phyloP scores from a whole-genome alignment of 1,284 basidiomycete genomes.

The Melampsora americana region DNA sequence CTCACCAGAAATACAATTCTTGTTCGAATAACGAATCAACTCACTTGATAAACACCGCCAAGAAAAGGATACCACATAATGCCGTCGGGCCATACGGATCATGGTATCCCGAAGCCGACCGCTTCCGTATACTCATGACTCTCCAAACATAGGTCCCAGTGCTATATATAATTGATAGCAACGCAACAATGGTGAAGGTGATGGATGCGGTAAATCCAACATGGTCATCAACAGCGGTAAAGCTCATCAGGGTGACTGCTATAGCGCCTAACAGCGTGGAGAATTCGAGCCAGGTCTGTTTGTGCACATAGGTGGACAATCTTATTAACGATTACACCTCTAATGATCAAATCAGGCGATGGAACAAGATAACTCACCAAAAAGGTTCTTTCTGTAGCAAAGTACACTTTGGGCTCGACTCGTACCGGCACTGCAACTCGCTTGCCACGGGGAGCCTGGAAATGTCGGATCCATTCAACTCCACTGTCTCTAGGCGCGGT shows the following conservation, averaged over 20 bases:
- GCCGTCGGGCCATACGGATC: conserved; percentile 20
- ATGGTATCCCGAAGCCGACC: conserved; percentile 19
- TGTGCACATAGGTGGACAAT: conserved; percentile 60
- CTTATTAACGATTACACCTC: conserved; percentile 38
- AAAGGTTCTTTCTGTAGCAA: conserved; percentile 91
- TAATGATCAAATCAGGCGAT: conserved; percentile 49
- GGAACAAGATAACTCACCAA: conserved; percentile 58
- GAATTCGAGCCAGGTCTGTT: conserved; percentile 73
- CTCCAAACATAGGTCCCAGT: conserved; percentile 84
- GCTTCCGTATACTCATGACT: conserved; percentile 65
- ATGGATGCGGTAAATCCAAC: conserved; percentile 77
- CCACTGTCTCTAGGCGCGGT: conserved; percentile 52
- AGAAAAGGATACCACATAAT: conserved; percentile 18
- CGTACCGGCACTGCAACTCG: conserved; percentile 86
- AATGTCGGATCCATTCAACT: conserved; percentile 65
- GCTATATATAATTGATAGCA: conserved; percentile 84
- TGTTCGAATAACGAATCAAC: neutral
- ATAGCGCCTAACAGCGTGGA: conserved; percentile 83
- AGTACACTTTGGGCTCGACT: conserved; percentile 96
- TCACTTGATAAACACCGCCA: conserved; percentile 29
- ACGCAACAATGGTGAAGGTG: conserved; percentile 81
- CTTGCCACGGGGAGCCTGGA: conserved; percentile 81
- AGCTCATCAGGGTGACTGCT: conserved; percentile 69
- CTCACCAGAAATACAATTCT: too few relatives aligned
- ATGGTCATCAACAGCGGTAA: conserved; percentile 70